Evolutionary conservation across 2,329 filamentous ascomycete genomes (phyloP), one percentile per base, ranked within the genome.

Genomic region (Venturia asperata): DNA sequence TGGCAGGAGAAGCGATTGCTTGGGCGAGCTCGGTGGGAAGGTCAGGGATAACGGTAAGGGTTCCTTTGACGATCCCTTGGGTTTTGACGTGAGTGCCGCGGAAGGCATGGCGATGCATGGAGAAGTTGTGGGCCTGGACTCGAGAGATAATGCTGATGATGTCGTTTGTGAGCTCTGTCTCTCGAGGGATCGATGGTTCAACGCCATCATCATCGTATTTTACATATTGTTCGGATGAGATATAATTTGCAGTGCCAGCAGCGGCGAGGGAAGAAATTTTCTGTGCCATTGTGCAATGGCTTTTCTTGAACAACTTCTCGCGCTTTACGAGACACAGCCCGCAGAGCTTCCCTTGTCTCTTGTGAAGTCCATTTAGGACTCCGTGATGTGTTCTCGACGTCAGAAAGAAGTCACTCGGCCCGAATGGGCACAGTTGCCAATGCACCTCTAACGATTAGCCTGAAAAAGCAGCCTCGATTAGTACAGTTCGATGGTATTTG

Each of bases 61-160:
- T 79, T 55, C 78, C 79, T 70, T 81, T 81, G 24, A 82, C 76
- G 52, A 82, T 74, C 37, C 78, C 78, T 68, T 82, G 78, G 0
- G 79, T 81, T 64, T 79, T 75, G 49, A 77, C 73, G 69, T 82
- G 80, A 1, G 78, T 81, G 21, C 78, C 75, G 49, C 58, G 34
- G 27, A 66, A 77, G 65, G 71, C 72, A 68, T 77, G 75, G 21
- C 75, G 70, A 68, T 76, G 72, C 21, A 24, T 34, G 27, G 30
- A 45, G 30, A 61, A 65, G 17, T 63, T 62, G 17, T 55, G 27
- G 10, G 24, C 5, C 30, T 66, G 64, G 15, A 61, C 58, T 45
- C 37, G 37, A 42, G 37, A 45, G 30, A 55, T 52, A 11, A 72
- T 70, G 67, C 80, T 81, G 71, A 80, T 79, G 69, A 77, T 74